Evolutionary conservation across 306 rosid genomes (phyloP).

Genomic region (Quillaja saponaria): DNA sequence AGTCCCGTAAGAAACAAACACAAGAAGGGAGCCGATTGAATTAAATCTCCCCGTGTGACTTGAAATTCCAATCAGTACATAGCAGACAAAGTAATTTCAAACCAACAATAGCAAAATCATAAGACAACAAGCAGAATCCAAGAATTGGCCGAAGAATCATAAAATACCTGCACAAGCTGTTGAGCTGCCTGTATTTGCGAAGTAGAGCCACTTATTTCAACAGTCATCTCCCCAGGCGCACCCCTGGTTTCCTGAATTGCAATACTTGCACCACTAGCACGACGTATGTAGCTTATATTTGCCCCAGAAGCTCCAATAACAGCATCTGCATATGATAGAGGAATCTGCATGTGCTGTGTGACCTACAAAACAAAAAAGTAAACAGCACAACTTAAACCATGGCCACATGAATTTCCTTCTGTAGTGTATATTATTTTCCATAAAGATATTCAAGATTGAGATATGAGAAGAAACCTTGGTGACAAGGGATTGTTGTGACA

Average conservation of each 20-base stretch:
- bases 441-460: slow-evolving; percentile 4
- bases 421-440: background rate
- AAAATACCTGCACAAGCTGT: slow-evolving; percentile 56
- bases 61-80: no score
- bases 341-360: slow-evolving; percentile 67
- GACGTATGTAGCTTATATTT: slow-evolving; percentile 63
- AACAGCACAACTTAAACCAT: slow-evolving; percentile 8
- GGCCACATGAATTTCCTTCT: slow-evolving; percentile 5
- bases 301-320: slow-evolving; percentile 61
- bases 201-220: slow-evolving; percentile 57
- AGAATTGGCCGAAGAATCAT: slow-evolving; percentile 9
- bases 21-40: no score
- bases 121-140: slow-evolving; percentile 21
- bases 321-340: slow-evolving; percentile 61
- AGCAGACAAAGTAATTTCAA: background rate
- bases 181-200: slow-evolving; percentile 61
- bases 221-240: slow-evolving; percentile 66
- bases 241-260: slow-evolving; percentile 70
- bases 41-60: no score
- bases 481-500: slow-evolving; percentile 38
- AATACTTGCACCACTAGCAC: slow-evolving; percentile 62
- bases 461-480: slow-evolving; percentile 43
- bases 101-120: slow-evolving; percentile 2
- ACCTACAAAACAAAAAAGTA: slow-evolving; percentile 37
- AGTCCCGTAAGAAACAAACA: no score